Evolutionary conservation across 495 filamentous ascomycete genomes (phyloP).

Genomic region (Penicillium salamii): DNA sequence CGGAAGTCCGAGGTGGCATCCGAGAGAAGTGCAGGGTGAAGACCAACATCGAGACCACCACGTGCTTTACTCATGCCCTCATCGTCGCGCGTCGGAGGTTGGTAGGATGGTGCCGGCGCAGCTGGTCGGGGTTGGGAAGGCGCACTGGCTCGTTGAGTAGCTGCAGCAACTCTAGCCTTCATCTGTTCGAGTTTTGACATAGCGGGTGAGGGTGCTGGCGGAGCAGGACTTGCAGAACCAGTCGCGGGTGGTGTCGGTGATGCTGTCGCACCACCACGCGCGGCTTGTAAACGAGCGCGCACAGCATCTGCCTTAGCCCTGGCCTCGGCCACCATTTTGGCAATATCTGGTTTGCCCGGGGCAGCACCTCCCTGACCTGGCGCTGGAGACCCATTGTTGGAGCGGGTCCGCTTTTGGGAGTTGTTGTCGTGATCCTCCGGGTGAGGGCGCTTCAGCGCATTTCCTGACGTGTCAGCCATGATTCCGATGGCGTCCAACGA

Average conservation of each 20-base stretch:
- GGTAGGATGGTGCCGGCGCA: conserved; percentile 37
- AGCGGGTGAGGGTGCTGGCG: conserved; percentile 43
- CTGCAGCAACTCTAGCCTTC: conserved; percentile 78
- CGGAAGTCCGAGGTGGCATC: conserved; percentile 65
- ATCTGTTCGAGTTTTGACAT: conserved; percentile 60
- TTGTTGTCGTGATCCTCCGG: conserved; percentile 51
- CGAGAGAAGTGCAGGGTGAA: conserved; percentile 82
- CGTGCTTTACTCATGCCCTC: conserved; percentile 49
- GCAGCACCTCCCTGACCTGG: conserved; percentile 36
- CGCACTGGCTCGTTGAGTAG: conserved; percentile 59
- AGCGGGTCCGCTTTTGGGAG: conserved; percentile 57
- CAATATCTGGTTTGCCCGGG: conserved; percentile 52
- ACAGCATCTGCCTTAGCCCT: conserved; percentile 58
- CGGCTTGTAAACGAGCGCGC: conserved; percentile 52
- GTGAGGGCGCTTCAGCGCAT: conserved; percentile 56
- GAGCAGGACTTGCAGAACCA: conserved; percentile 30
- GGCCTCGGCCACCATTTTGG: conserved; percentile 62
- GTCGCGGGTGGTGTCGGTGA: conserved; percentile 26
- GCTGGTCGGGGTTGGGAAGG: conserved; percentile 36
- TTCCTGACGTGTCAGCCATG: conserved; percentile 54
- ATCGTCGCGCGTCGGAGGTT: conserved; percentile 46
- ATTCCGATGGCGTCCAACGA: conserved; percentile 7
- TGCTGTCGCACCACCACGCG: conserved; percentile 38
- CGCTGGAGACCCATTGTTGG: conserved; percentile 57
- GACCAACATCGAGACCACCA: conserved; percentile 82